These are phyloP conservation scores for Cyberlindnera maritima DNA, from an alignment of 805 yeast genomes.

Conservation along the genomic window DNA sequence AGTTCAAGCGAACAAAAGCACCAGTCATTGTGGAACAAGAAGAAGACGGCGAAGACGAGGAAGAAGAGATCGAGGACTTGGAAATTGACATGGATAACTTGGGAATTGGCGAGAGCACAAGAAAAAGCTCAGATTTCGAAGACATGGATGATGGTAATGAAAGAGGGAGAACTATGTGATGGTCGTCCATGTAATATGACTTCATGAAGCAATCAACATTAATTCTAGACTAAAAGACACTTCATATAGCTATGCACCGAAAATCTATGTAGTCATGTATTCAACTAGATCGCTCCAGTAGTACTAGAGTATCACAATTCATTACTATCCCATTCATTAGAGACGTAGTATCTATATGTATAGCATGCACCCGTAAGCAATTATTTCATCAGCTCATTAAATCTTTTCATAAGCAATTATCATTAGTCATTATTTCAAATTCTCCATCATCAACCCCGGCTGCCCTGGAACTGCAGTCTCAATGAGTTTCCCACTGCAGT, in stretches of 20 bases:
- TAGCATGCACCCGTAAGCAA: too few relatives aligned
- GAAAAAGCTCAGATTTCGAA: conserved; percentile 27
- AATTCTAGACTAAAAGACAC: not conserved
- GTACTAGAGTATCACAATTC: too few relatives aligned
- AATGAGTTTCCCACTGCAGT: conserved; percentile 59
- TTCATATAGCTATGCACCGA: too few relatives aligned
- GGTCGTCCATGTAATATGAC: too few relatives aligned
- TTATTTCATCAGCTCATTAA: too few relatives aligned
- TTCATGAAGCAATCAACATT: too few relatives aligned
- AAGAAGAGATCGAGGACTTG: conserved; percentile 17
- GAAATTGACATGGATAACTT: conserved; percentile 24
- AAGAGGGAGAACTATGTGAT: conserved; percentile 16
- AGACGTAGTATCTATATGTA: too few relatives aligned
- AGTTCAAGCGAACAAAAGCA: conserved; percentile 17
- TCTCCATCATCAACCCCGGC: conserved; percentile 81
- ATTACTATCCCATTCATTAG: too few relatives aligned
- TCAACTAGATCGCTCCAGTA: too few relatives aligned
- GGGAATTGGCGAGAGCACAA: conserved; percentile 21
- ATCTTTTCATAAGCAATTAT: not conserved
- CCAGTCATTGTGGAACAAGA: conserved; percentile 27
- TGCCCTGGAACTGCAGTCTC: conserved; percentile 90
- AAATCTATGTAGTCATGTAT: not conserved
- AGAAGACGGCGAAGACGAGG: conserved; percentile 15
- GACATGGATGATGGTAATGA: conserved; percentile 19
- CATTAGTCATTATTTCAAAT: conserved; percentile 33